Evolutionary conservation across 2,329 filamentous ascomycete species (phyloP), one percentile per base, ranked within the genome.

Genomic region (Phyllosticta ampelicida): DNA sequence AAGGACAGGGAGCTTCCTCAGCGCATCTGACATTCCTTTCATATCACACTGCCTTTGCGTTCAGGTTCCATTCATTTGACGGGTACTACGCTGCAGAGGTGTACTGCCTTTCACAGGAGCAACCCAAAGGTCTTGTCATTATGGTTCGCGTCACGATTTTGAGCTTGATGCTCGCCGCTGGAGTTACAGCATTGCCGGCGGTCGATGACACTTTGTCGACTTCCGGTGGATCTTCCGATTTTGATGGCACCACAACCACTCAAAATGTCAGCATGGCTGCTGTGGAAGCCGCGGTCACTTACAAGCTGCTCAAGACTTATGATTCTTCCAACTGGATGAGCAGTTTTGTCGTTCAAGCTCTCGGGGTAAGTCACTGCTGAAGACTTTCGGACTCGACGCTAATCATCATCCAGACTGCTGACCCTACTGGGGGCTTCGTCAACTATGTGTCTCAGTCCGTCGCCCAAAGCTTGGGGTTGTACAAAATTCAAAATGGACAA

Each of bases 341-440:
- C 62, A 72, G 67, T 58, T 72, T 73, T 53, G 61, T 67, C 36
- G 67, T 71, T n/a, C 65, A 71, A 49, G 57, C 57, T 13, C 57
- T 59, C 13, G 57, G 57, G 2, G 57, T 59, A 56, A 63, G 65
- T 49, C 36, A 44, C 36, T 64, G 66, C 62, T 54, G 62, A 56
- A 9, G 9, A 18, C 49, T 16, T n/a, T 4, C 20, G 11, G 20
- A 16, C 30, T 13, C 5, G 9, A 19, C 10, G 2, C 44, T 9
- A 49, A 9, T 30, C 48, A 11, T 30, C 16, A n/a, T 8, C 48
- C 51, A 70, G 67, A 72, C 71, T 18, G 49, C 62, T 26, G 70
- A 72, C 36, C 70, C 70, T 16, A 71, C 70, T 30, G 67, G 70
- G 64, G 71, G 71, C 50, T 74, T 66, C 36, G 71, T 74, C 16